These are phyloP conservation scores for Bifiguratus adelaidae DNA, from an alignment of 192 early-diverging fungal species.

Conservation along the genomic window DNA sequence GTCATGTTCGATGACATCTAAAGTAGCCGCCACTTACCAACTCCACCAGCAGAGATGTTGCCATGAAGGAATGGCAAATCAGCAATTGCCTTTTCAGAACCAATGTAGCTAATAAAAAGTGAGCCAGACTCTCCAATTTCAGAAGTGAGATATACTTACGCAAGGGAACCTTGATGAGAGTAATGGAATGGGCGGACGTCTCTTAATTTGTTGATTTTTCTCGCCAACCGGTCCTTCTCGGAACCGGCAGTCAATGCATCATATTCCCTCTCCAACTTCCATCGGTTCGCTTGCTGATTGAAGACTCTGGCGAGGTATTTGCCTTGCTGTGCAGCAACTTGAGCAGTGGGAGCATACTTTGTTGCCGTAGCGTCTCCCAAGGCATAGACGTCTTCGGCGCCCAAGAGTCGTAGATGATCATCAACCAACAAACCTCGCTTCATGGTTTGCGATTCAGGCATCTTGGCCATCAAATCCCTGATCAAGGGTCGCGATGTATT, in stretches of 20 bases:
- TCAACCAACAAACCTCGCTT: constrained; percentile 65
- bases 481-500: constrained; percentile 63
- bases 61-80: constrained; percentile 74
- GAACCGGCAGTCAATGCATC: neutral
- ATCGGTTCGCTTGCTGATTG: constrained; percentile 44
- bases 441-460: constrained; percentile 44
- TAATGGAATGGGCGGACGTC: constrained; percentile 67
- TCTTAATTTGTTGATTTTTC: constrained; percentile 16
- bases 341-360: constrained; percentile 74
- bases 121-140: too few relatives aligned
- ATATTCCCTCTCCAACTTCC: constrained; percentile 17
- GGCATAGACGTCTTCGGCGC: constrained; percentile 49
- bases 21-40: constrained; percentile 9
- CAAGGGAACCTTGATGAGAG: constrained; percentile 76
- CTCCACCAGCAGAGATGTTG: constrained; percentile 51
- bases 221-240: constrained; percentile 11
- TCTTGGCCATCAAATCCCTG: constrained; percentile 47
- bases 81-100: constrained; percentile 89
- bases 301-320: constrained; percentile 72
- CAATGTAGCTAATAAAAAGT: constrained; percentile 50
- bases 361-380: constrained; percentile 68
- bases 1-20: neutral
- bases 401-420: constrained; percentile 57
- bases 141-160: constrained; percentile 15
- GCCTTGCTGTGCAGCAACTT: constrained; percentile 85